Percentiles rank a stretch among this genome's conserved stretches.
These are phyloP conservation scores for Exophiala sideris DNA, from an alignment of 2,329 filamentous ascomycete genomes.

Conservation along the genomic window DNA sequence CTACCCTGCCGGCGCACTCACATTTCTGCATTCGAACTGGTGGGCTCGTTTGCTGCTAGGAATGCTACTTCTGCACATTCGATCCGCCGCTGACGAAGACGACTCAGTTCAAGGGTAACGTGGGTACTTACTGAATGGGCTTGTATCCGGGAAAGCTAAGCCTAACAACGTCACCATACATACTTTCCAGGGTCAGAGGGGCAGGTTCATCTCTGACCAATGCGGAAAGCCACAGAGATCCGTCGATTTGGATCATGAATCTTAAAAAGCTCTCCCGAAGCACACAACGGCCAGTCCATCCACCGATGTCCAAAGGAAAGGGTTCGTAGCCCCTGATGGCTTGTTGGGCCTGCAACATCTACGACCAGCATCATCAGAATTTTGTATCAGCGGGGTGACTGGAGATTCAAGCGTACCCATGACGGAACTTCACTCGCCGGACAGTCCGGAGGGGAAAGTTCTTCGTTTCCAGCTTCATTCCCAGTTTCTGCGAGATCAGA, in stretches of 20 bases:
- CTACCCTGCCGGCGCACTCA: slow-evolving; percentile 1
- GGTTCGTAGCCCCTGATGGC: too few relatives aligned
- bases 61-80: not conserved
- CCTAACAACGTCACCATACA: slow-evolving; percentile 16
- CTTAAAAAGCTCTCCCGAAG: not conserved
- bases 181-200: not conserved
- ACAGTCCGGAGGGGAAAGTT: too few relatives aligned
- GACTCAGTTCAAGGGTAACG: not conserved
- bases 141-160: slow-evolving; percentile 5
- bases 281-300: not conserved
- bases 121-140: too few relatives aligned
- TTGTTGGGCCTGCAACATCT: too few relatives aligned
- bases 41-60: slow-evolving; percentile 6
- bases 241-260: not conserved
- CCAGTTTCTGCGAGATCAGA: not conserved
- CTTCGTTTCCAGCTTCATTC: slow-evolving; percentile 2
- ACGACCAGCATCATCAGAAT: too few relatives aligned
- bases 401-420: too few relatives aligned
- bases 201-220: not conserved
- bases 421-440: too few relatives aligned
- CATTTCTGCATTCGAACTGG: slow-evolving; percentile 1
- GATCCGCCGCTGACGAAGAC: slow-evolving; percentile 12
- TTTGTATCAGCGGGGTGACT: too few relatives aligned
- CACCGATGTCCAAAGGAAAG: not conserved
- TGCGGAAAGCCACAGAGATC: not conserved